These are phyloP conservation scores for Lipomyces yamadae DNA, from an alignment of 805 yeast genomes.

Conservation along the genomic window DNA sequence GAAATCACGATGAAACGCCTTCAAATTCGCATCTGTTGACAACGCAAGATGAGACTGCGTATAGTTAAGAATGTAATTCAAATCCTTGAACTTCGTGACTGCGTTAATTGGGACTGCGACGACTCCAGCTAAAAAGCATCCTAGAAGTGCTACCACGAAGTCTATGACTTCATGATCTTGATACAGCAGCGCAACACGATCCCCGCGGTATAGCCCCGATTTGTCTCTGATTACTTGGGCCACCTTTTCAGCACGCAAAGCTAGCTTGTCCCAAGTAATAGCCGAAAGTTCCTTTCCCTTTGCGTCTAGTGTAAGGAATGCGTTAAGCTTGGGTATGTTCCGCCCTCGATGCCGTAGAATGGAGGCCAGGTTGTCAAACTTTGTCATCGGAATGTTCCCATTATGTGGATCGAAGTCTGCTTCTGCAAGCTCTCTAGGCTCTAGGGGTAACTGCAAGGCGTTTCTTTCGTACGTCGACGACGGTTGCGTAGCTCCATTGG, in stretches of 20 bases:
- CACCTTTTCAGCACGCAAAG: conserved; percentile 79
- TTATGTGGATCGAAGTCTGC: conserved; percentile 49
- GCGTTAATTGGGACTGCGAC: conserved; percentile 91
- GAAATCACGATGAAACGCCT: conserved; percentile 69
- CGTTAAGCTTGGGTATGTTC: conserved; percentile 66
- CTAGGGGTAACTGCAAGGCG: conserved; percentile 61
- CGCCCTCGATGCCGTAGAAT: conserved; percentile 75
- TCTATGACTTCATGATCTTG: conserved; percentile 84
- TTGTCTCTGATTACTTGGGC: conserved; percentile 81
- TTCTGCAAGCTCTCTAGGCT: conserved; percentile 58
- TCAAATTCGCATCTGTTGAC: conserved; percentile 78
- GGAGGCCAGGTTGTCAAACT: conserved; percentile 66
- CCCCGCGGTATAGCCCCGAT: conserved; percentile 74
- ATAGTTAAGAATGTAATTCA: conserved; percentile 68
- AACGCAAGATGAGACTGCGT: conserved; percentile 80
- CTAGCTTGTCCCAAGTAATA: conserved; percentile 89
- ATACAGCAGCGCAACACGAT: conserved; percentile 81
- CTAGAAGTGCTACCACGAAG: conserved; percentile 82
- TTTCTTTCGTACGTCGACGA: conserved; percentile 17
- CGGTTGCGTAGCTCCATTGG: conserved; percentile 14
- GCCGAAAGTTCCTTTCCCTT: conserved; percentile 79
- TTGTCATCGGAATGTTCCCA: conserved; percentile 37
- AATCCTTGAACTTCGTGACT: conserved; percentile 65
- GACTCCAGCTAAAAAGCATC: conserved; percentile 90
- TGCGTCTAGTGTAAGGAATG: conserved; percentile 71